A percentile compares a stretch with the other conserved stretches of the same genome.
phyloP scores from a whole-genome alignment of 306 rosid species.

The Prunus padus region DNA sequence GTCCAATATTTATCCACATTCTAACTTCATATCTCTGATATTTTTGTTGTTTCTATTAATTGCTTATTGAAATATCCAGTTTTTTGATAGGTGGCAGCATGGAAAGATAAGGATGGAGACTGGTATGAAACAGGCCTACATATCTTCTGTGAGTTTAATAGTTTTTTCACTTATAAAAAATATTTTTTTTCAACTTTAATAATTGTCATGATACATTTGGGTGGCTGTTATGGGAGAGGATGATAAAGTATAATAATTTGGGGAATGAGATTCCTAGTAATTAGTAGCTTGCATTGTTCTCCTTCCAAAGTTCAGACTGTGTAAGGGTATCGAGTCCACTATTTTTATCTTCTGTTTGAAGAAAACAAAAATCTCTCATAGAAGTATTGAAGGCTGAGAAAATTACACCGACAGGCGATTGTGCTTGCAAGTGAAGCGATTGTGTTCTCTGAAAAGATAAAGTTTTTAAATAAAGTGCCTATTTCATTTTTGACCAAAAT shows the following conservation, averaged over 20 bases:
- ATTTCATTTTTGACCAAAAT: not conserved
- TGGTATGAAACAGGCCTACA: conserved; percentile 98
- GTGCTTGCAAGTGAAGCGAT: not conserved
- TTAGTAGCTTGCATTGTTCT: not conserved
- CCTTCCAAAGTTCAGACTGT: not conserved
- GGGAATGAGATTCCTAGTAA: not conserved
- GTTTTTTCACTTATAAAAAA: not conserved
- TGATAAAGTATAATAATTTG: not conserved
- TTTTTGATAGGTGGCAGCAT: conserved; percentile 80
- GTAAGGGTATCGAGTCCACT: not conserved
- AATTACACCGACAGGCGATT: not conserved
- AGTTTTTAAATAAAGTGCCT: not conserved
- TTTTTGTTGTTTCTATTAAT: not conserved
- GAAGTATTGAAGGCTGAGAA: not conserved
- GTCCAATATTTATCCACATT: not conserved
- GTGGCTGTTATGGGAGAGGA: conserved; percentile 1
- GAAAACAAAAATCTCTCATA: not conserved
- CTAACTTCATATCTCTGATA: not conserved
- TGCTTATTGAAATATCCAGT: conserved; percentile 20
- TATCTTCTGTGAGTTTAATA: conserved; percentile 79
- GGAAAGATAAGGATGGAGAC: conserved; percentile 97
- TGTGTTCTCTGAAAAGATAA: not conserved
- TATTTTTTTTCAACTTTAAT: not conserved
- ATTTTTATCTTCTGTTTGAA: not conserved
- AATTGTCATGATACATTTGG: not conserved